Evolutionary conservation across 2,329 filamentous ascomycete genomes (phyloP), one percentile per base, ranked within the genome.

Genomic region (Fusarium annulatum): DNA sequence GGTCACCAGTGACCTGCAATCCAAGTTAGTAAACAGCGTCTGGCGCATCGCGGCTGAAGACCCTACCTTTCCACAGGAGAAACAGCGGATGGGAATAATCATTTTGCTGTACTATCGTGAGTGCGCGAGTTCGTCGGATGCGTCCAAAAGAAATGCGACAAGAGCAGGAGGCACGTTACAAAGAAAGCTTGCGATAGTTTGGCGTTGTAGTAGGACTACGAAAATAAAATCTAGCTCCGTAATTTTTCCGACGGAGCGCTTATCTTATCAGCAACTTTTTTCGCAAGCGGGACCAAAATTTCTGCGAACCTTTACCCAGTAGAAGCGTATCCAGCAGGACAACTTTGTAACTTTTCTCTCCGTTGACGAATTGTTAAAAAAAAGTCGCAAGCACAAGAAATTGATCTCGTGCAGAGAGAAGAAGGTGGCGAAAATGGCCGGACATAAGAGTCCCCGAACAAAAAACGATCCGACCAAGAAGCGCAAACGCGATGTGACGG

Each of bases 1-100:
- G 91, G 84, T 99, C 96, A 74, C 94, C 96, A 67, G 95, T 94
- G 82, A 99, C 96, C 96, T 98, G 67, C 33, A 39, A 60, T 78
- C 12, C 46, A 67, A 84, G 81, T 72, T 64, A 78, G 69, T 34
- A 34, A 58, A 33, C 16, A 56, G 61, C 51, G 33, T 59, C 69
- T 48, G 63, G 45, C 65, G 75, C 55, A 69, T 59, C 52, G 56
- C 23, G 43, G 26, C 21, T 19, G 26, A 58, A 60, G n/a, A 42
- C 18, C 76, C 68, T 85, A 97, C 96, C 94, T 99, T 99, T 84
- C 96, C 96, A 84, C 96, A 99, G 66, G 96, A 98, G 85, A 99
- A 99, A 86, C 96, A 99, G 77, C 96, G 94, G 76, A 99, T 94
- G 6, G 96, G 96, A 77, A 99, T 98, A 85, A 99, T 99, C 96